Conservation (phyloP, 345 rosid genomes). For the Pistacia atlantica region DNA sequence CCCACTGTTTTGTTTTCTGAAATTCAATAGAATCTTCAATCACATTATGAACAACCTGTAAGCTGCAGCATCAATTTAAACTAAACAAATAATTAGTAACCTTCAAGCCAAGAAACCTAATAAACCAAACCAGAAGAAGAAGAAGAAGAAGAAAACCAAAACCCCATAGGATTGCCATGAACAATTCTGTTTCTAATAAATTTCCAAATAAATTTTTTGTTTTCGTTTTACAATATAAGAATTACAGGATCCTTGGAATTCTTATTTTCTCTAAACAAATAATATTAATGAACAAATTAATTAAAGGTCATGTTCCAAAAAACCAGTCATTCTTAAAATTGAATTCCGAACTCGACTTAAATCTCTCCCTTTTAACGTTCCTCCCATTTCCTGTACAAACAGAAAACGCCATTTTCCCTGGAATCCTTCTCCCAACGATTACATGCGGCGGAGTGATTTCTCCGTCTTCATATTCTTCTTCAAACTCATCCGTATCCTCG, state of each 20-base stretch:
- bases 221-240: background rate
- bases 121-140: background rate
- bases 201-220: background rate
- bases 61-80: background rate
- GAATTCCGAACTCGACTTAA: constrained; percentile 78
- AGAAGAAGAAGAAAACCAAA: background rate
- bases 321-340: constrained; percentile 83
- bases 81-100: background rate
- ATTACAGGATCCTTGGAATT: background rate
- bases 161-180: background rate
- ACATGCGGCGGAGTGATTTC: constrained; percentile 63
- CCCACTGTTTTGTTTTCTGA: too few relatives aligned
- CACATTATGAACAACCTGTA: constrained; percentile 6
- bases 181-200: background rate
- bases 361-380: constrained; percentile 82
- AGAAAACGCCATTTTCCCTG: constrained; percentile 74
- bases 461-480: constrained; percentile 29
- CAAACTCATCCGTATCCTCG: constrained; percentile 18
- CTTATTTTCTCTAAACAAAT: background rate
- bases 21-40: too few relatives aligned
- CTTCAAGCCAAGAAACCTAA: background rate
- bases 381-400: constrained; percentile 81
- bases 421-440: constrained; percentile 48
- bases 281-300: background rate
- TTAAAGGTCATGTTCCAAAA: constrained; percentile 56